Evolutionary conservation across 1,284 basidiomycete genomes (phyloP).

Genomic region (Trichosporon ovoides): DNA sequence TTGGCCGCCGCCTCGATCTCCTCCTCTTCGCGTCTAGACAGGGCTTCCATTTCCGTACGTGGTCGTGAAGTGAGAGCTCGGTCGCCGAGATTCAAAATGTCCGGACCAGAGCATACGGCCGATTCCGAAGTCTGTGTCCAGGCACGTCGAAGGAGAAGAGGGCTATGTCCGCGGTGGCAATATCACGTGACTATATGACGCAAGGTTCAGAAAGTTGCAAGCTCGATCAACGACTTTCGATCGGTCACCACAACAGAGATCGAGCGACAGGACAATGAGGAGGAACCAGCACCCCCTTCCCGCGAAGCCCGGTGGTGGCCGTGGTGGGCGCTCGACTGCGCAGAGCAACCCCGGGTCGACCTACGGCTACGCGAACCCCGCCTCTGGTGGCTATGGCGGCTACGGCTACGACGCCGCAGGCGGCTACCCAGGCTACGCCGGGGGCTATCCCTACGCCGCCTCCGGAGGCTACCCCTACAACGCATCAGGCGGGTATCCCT

Average conservation of each 20-base stretch:
- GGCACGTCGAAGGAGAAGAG: background rate
- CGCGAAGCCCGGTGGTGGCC: background rate
- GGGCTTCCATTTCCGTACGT: slow-evolving; percentile 62
- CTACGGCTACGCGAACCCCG: slow-evolving; percentile 1
- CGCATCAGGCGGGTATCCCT: slow-evolving; percentile 4
- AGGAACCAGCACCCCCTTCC: slow-evolving; percentile 7
- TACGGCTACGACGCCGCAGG: slow-evolving; percentile 5
- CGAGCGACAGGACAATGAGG: slow-evolving; percentile 1
- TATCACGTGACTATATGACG: slow-evolving; percentile 4
- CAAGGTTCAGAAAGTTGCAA: background rate
- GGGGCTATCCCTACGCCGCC: too few species aligned
- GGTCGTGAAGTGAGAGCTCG: background rate
- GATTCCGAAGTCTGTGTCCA: background rate
- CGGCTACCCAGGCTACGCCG: slow-evolving; percentile 5
- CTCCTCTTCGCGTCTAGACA: slow-evolving; percentile 83
- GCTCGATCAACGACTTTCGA: background rate
- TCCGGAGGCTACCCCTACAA: background rate
- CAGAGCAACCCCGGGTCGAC: background rate
- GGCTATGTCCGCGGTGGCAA: background rate
- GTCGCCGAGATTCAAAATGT: background rate
- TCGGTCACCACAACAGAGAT: background rate
- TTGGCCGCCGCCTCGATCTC: slow-evolving; percentile 58
- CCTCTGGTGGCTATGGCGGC: slow-evolving; percentile 1
- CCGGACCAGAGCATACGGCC: background rate
- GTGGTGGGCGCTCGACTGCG: background rate